Evolutionary conservation across 148 eudicot species (phyloP).

Genomic region (Vaccinium vitisidaea): DNA sequence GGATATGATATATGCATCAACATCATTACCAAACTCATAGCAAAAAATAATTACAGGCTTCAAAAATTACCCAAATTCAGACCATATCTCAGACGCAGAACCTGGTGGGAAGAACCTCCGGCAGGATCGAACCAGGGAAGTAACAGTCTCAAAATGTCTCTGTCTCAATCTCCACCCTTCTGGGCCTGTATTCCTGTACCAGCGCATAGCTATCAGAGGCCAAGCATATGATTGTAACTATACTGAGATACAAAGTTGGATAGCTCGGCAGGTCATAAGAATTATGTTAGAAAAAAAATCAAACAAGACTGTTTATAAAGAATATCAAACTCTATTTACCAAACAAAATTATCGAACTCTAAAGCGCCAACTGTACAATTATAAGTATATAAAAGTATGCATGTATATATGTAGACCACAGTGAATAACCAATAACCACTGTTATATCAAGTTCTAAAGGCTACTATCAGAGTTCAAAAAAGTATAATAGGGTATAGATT

Average conservation of each 20-base stretch:
- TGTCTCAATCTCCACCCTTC: conserved; percentile 99
- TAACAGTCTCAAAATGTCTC: conserved; percentile 86
- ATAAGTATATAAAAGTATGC: neutral
- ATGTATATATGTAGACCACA: neutral
- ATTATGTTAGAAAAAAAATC: neutral
- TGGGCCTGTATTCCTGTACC: conserved; percentile 79
- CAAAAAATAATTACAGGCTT: conserved; percentile 5
- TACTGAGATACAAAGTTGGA: neutral
- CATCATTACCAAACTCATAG: neutral
- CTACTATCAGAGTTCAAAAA: neutral
- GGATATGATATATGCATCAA: neutral
- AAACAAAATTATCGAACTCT: neutral
- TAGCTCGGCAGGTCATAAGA: neutral
- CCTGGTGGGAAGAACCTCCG: conserved; percentile 89
- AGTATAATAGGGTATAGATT: neutral
- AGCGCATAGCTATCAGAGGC: conserved; percentile 10
- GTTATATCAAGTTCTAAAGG: neutral
- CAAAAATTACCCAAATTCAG: conserved; percentile 75
- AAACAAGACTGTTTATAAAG: neutral
- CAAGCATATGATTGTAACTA: neutral
- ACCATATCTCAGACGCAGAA: conserved; percentile 93
- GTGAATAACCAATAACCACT: neutral
- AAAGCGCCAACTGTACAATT: neutral
- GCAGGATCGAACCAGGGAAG: conserved; percentile 92
- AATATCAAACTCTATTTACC: neutral